Percentiles rank a stretch among this genome's conserved stretches.
phyloP scores from a whole-genome alignment of 495 filamentous ascomycete genomes.

The Xylaria intraflava region DNA sequence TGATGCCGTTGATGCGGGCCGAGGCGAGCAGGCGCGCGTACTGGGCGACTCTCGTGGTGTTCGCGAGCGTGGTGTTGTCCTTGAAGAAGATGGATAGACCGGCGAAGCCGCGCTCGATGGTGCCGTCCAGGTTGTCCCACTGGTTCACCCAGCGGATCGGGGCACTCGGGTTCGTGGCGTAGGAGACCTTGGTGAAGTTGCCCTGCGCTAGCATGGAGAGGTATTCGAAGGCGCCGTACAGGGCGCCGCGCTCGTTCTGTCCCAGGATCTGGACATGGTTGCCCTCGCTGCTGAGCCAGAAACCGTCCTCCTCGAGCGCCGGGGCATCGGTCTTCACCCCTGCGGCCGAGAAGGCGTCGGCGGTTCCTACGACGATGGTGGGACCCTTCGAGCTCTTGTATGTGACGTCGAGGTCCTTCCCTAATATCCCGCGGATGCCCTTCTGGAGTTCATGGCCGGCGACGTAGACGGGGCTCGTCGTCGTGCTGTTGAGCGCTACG shows the following conservation, averaged over 20 bases:
- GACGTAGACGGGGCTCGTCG: slow-evolving; percentile 48
- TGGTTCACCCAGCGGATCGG: slow-evolving; percentile 66
- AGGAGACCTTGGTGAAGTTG: slow-evolving; percentile 48
- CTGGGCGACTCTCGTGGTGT: slow-evolving; percentile 52
- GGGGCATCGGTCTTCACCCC: slow-evolving; percentile 32
- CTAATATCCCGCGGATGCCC: slow-evolving; percentile 51
- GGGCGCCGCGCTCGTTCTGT: slow-evolving; percentile 58
- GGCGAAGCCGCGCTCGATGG: slow-evolving; percentile 63
- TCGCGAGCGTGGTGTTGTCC: slow-evolving; percentile 45
- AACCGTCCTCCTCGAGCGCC: slow-evolving; percentile 55
- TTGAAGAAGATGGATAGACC: slow-evolving; percentile 64
- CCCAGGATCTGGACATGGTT: slow-evolving; percentile 53
- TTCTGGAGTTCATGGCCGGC: slow-evolving; percentile 55
- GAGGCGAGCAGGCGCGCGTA: slow-evolving; percentile 67
- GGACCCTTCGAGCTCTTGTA: slow-evolving; percentile 8
- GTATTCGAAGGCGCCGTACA: slow-evolving; percentile 67
- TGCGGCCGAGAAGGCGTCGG: slow-evolving; percentile 41
- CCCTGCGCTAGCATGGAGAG: slow-evolving; percentile 57
- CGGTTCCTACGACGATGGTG: slow-evolving; percentile 52
- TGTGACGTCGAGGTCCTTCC: slow-evolving; percentile 33
- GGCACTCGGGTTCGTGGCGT: slow-evolving; percentile 51
- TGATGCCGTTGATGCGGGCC: slow-evolving; percentile 56
- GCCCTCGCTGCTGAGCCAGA: slow-evolving; percentile 47
- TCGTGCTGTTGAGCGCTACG: slow-evolving; percentile 47
- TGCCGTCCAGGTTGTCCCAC: slow-evolving; percentile 69